Evolutionary conservation across 257 asterid species (phyloP).

Genomic region (Linderniella brevidens): DNA sequence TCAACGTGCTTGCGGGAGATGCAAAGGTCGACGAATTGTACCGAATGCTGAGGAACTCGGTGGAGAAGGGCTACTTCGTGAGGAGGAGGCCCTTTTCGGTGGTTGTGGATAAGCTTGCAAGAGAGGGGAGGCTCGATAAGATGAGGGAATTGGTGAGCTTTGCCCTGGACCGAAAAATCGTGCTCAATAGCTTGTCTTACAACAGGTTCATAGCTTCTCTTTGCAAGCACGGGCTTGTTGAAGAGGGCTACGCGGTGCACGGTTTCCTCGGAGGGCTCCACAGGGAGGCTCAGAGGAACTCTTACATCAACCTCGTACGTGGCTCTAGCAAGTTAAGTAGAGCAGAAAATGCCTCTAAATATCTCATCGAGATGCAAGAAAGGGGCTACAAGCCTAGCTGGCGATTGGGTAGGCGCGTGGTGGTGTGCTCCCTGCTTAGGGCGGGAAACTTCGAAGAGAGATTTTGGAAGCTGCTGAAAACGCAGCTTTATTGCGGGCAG

Average conservation of each 20-base stretch:
- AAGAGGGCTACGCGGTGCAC: slow-evolving; percentile 47
- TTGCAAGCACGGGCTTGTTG: slow-evolving; percentile 39
- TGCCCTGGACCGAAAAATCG: slow-evolving; percentile 26
- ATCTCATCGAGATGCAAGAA: slow-evolving; percentile 79
- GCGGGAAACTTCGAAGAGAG: slow-evolving; percentile 32
- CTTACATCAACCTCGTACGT: slow-evolving; percentile 37
- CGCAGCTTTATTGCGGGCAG: slow-evolving; percentile 16
- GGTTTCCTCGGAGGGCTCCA: slow-evolving; percentile 28
- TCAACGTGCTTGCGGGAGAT: slow-evolving; percentile 51
- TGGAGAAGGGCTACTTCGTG: slow-evolving; percentile 43
- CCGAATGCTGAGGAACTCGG: slow-evolving; percentile 30
- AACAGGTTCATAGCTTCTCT: slow-evolving; percentile 45
- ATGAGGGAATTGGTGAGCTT: slow-evolving; percentile 45
- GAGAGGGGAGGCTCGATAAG: slow-evolving; percentile 57
- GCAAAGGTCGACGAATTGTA: slow-evolving; percentile 34
- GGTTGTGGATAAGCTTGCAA: slow-evolving; percentile 41
- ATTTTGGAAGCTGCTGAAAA: slow-evolving; percentile 42
- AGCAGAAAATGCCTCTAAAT: slow-evolving; percentile 51
- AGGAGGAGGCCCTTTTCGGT: slow-evolving; percentile 38
- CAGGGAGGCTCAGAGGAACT: slow-evolving; percentile 18
- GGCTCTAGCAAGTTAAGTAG: slow-evolving; percentile 36
- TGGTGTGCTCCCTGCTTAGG: slow-evolving; percentile 34
- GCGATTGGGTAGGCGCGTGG: slow-evolving; percentile 37
- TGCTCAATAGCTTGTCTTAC: slow-evolving; percentile 23
- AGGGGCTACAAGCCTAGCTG: slow-evolving; percentile 29